phyloP scores from a whole-genome alignment of 2,329 filamentous ascomycete genomes.

The Fusarium sp. region DNA sequence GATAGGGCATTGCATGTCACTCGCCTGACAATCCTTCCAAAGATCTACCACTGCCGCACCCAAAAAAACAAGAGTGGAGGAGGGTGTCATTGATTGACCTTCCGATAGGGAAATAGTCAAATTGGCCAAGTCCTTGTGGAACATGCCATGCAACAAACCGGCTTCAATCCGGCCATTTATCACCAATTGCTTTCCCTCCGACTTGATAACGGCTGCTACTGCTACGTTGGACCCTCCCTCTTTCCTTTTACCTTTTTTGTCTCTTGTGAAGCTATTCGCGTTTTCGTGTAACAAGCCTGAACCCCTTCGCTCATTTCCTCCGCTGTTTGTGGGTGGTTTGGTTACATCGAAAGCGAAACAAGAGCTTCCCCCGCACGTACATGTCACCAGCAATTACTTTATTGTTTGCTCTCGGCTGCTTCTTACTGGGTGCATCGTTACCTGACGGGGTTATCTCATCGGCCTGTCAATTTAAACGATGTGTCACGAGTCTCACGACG shows the following conservation, averaged over 20 bases:
- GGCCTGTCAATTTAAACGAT: slow-evolving; percentile 6
- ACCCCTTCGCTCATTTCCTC: slow-evolving; percentile 1
- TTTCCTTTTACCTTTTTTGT: not conserved
- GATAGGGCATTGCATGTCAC: slow-evolving; percentile 1
- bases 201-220: slow-evolving; percentile 25
- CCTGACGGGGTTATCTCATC: slow-evolving; percentile 11
- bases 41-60: not conserved
- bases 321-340: not conserved
- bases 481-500: slow-evolving; percentile 22
- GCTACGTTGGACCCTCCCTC: slow-evolving; percentile 19
- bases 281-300: slow-evolving; percentile 22
- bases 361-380: slow-evolving; percentile 16
- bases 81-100: slow-evolving; percentile 14
- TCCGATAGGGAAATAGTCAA: slow-evolving; percentile 21
- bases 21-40: too few species aligned
- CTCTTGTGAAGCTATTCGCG: slow-evolving; percentile 27
- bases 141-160: slow-evolving; percentile 35
- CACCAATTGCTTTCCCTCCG: slow-evolving; percentile 10
- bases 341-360: slow-evolving; percentile 29
- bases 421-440: slow-evolving; percentile 11
- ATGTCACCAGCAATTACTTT: slow-evolving; percentile 11
- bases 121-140: slow-evolving; percentile 15
- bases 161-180: slow-evolving; percentile 37
- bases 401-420: not conserved
- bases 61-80: not conserved